Base-by-base conservation (phyloP, 2,329 filamentous ascomycete genomes). In the Sporothrix mexicana region DNA sequence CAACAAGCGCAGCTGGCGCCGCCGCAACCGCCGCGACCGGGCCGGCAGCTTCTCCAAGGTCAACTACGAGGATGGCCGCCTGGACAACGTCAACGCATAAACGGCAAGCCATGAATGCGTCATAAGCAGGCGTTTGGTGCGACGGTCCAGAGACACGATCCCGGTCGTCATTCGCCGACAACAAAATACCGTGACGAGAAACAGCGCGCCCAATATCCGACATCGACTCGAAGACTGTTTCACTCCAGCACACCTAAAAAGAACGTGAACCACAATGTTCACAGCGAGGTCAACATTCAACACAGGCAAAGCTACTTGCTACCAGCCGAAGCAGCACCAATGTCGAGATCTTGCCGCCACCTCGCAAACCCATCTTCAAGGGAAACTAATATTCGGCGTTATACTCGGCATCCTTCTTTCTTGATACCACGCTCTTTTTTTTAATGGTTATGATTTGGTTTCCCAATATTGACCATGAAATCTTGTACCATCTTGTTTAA, bases 11-110 rank as follows among this genome's bases (percentile, higher is more conserved):
- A 13, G 68, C 47, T 51, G 70, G 43, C n/a, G 69, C 25, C 69
- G 70, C 64, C 55, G 64, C 55, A 51, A 59, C 41, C 69, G 67
- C 15, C 69, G 70, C n/a, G 43, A 70, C 25, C 71, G 68, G 1
- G 70, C 72, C 57, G 74, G 73, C 73, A 75, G 72, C 72, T 74
- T 75, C 45, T 57, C 70, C 72, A 76, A 76, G 72, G 61, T 71
- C 67, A 70, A 73, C 72, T 75, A 76, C 64, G 75, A 74, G 59
- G 74, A 76, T 51, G 61, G 72, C 55, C 70, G 72, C 23, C 53
- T 74, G 3, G 70, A 75, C 62, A 64, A 68, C 36, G 70, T 72
- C 45, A 71, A 25, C 62, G 69, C 67, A 57, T 74, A 74, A 67
- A 47, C 20, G 55, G 17, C 20, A 25, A 23, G 20, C 3, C 4